Evolutionary conservation across 2,329 filamentous ascomycete genomes (phyloP).

Genomic region (Tetracladium maxilliforme): DNA sequence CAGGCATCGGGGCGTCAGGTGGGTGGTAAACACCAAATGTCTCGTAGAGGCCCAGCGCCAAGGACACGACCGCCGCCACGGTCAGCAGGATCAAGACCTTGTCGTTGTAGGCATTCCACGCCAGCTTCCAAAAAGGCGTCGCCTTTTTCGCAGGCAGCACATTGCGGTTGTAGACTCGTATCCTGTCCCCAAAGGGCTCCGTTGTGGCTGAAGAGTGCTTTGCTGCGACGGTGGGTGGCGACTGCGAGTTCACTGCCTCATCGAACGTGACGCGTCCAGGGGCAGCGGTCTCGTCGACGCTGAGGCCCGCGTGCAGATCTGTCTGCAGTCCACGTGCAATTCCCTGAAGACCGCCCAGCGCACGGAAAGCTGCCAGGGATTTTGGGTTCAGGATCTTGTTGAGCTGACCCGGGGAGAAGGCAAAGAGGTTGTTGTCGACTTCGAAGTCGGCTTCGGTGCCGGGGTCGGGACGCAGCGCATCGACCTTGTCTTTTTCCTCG

Average conservation of each 20-base stretch:
- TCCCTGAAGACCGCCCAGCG: constrained; percentile 36
- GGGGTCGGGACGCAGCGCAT: constrained; percentile 32
- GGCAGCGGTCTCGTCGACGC: constrained; percentile 30
- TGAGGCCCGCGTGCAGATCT: constrained; percentile 29
- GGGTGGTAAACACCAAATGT: constrained; percentile 32
- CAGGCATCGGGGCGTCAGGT: constrained; percentile 23
- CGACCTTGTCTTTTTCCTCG: no score
- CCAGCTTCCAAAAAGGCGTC: constrained; percentile 40
- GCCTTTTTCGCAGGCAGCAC: constrained; percentile 47
- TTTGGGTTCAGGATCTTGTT: constrained; percentile 36
- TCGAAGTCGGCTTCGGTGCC: constrained; percentile 34
- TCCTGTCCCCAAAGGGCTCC: no score
- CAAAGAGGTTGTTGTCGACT: constrained; percentile 34
- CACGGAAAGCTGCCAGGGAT: constrained; percentile 29
- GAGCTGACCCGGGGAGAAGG: constrained; percentile 36
- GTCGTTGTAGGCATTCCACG: constrained; percentile 61
- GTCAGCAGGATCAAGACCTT: constrained; percentile 59
- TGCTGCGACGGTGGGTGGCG: no score
- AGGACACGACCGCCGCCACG: constrained; percentile 50
- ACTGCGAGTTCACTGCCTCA: no score
- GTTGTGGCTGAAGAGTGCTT: no score
- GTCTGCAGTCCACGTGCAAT: constrained; percentile 34
- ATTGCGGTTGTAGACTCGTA: constrained; percentile 45
- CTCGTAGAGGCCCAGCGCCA: constrained; percentile 57
- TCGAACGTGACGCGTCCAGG: constrained; percentile 30